Evolutionary conservation across 805 yeast species (phyloP), one percentile per base, ranked within the genome.

Genomic region (Ascoidea tarda): DNA sequence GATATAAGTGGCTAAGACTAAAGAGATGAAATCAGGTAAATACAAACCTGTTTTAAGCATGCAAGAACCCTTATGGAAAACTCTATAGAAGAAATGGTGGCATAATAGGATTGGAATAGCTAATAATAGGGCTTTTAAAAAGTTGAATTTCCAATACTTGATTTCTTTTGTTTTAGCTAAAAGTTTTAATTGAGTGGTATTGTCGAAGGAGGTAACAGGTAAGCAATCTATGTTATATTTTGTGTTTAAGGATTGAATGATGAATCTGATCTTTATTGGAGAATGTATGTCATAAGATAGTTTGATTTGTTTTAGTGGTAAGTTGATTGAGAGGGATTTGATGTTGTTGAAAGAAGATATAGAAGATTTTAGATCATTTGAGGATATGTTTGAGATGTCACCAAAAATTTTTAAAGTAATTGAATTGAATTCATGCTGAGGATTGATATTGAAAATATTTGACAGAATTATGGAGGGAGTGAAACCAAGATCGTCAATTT

Each of bases 401-500:
- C 28, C 28, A 21, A 21, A 21, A 21, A 21, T 21, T 21, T 21
- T 21, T 21, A 21, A 21, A 21, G 28, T 21, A 3, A 21, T 21
- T 21, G 28, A 21, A 21, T 21, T 21, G 28, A 21, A 21, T 21
- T 21, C 28, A 21, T 21, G 28, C 28, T 21, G 28, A 3, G 28
- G 28, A 21, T 21, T 21, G 28, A 21, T 21, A 21, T 21, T 21
- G 28, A 21, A 21, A 21, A 21, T 21, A 21, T 21, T 21, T 21
- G 28, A 21, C 28, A 21, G 28, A 21, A 21, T 21, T 21, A 21
- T 2, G 28, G 28, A 21, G 28, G 28, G 28, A 21, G 28, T 21
- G 28, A 84, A 87, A 5, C 96, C 96, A 56, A 83, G 77, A 59
- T 83, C 85, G 55, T 87, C 95, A 12, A 90, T 75, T 1, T 78